These are phyloP conservation scores for Phytopythium delawarense DNA, from an alignment of 352 stramenopile genomes.

Conservation along the genomic window DNA sequence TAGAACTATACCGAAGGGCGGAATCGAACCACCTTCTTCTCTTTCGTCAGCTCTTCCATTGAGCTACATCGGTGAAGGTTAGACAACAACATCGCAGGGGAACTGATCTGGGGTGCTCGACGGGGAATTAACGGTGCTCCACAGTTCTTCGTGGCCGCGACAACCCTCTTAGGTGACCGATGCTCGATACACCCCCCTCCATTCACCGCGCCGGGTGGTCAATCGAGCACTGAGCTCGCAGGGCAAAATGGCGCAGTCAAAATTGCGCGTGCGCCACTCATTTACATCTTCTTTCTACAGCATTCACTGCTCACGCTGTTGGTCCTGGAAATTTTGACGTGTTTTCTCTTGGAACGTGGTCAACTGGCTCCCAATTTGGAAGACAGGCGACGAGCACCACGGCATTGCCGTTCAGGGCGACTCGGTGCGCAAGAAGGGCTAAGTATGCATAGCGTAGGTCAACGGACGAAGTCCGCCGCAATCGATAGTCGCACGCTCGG, in stretches of 20 bases:
- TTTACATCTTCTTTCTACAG: no score
- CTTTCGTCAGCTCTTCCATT: slow-evolving; percentile 9
- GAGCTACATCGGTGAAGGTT: slow-evolving; percentile 7
- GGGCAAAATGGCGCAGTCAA: slow-evolving; percentile 4
- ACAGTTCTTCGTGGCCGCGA: slow-evolving; percentile 6
- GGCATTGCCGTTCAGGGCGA: no score
- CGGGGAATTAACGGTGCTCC: slow-evolving; percentile 2
- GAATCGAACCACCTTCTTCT: slow-evolving; percentile 7
- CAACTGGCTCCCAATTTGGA: no score
- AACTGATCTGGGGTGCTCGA: slow-evolving; percentile 6
- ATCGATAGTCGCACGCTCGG: no score
- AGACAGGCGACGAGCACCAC: no score
- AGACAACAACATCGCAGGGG: slow-evolving; percentile 3
- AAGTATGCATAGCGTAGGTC: no score
- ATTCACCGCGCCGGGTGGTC: slow-evolving; percentile 8
- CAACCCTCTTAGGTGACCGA: slow-evolving; percentile 10
- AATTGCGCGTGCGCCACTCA: neutral
- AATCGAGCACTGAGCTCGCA: slow-evolving; percentile 9
- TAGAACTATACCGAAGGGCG: slow-evolving; percentile 7
- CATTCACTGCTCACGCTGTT: no score
- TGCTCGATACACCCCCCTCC: slow-evolving; percentile 5
- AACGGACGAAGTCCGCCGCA: no score
- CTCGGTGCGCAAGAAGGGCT: no score
- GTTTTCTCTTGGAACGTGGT: no score
- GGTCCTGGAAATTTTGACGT: no score